phyloP scores from a whole-genome alignment of 352 stramenopile genomes.

The Pythium phragmiticola region DNA sequence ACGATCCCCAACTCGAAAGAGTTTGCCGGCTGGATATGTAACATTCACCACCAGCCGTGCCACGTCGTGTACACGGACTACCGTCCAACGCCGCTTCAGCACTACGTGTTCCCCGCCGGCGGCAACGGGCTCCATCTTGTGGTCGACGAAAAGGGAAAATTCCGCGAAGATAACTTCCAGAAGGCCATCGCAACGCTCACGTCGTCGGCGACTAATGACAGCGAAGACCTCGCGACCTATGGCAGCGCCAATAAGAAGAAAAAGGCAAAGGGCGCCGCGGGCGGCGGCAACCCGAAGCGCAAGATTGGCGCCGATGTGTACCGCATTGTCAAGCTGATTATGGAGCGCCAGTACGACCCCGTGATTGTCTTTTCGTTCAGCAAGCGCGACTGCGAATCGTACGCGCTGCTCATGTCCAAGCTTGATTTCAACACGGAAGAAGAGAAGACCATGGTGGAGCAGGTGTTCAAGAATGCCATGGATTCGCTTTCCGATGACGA shows the following conservation, averaged over 20 bases:
- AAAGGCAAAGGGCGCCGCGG: constrained; percentile 36
- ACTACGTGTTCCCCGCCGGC: constrained; percentile 98
- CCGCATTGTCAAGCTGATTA: constrained; percentile 98
- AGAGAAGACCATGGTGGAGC: constrained; percentile 96
- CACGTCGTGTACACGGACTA: constrained; percentile 99
- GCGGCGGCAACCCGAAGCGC: constrained; percentile 74
- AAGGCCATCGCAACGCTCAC: constrained; percentile 88
- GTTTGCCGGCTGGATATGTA: constrained; percentile 97
- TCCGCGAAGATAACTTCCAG: constrained; percentile 97
- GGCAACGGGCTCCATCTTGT: constrained; percentile 98
- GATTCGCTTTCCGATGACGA: constrained; percentile 96
- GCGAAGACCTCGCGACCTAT: constrained; percentile 77
- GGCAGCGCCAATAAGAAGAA: constrained; percentile 75
- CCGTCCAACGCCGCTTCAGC: constrained; percentile 97
- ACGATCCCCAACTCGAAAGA: constrained; percentile 99
- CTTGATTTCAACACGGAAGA: constrained; percentile 98
- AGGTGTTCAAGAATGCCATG: constrained; percentile 98
- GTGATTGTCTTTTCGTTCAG: constrained; percentile 99
- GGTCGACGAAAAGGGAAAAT: constrained; percentile 98
- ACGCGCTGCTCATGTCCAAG: constrained; percentile 91
- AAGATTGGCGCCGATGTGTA: constrained; percentile 95
- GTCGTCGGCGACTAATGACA: constrained; percentile 52
- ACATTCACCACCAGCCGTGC: constrained; percentile 99
- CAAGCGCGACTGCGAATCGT: constrained; percentile 97
- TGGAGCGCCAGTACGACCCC: constrained; percentile 96